Conservation (phyloP, 2,329 filamentous ascomycete genomes). For the Alternaria sp. region DNA sequence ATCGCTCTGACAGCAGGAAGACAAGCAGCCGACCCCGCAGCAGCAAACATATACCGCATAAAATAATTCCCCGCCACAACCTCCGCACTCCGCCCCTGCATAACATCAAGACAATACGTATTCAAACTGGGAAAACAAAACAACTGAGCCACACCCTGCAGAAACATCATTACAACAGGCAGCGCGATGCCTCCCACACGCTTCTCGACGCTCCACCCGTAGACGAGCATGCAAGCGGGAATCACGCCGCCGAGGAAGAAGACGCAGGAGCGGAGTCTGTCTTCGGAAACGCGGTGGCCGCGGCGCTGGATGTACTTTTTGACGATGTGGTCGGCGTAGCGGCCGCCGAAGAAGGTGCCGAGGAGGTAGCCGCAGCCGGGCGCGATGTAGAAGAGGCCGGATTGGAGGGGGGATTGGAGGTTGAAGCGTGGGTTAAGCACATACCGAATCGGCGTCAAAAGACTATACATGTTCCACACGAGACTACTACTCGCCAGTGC, state of each 20-base stretch:
- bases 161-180: slow-evolving; percentile 75
- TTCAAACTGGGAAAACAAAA: slow-evolving; percentile 79
- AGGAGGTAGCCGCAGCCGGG: slow-evolving; percentile 73
- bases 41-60: slow-evolving; percentile 76
- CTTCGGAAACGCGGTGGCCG: slow-evolving; percentile 69
- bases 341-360: slow-evolving; percentile 74
- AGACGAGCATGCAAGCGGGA: slow-evolving; percentile 70
- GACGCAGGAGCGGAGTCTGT: slow-evolving; percentile 64
- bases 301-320: slow-evolving; percentile 68
- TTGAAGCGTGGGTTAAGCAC: slow-evolving; percentile 77
- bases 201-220: slow-evolving; percentile 69
- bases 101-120: slow-evolving; percentile 83
- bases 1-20: slow-evolving; percentile 76
- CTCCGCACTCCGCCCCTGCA: slow-evolving; percentile 73
- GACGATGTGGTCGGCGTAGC: slow-evolving; percentile 71
- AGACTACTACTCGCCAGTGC: slow-evolving; percentile 67
- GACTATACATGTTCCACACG: slow-evolving; percentile 78
- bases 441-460: slow-evolving; percentile 73
- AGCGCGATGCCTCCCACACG: slow-evolving; percentile 62
- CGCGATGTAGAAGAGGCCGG: slow-evolving; percentile 75
- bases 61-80: slow-evolving; percentile 84
- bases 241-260: slow-evolving; percentile 64
- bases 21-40: slow-evolving; percentile 70
- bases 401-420: slow-evolving; percentile 69
- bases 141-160: slow-evolving; percentile 75